phyloP scores from a whole-genome alignment of 1,284 basidiomycete species.

The Ustilago shanxiensis region DNA sequence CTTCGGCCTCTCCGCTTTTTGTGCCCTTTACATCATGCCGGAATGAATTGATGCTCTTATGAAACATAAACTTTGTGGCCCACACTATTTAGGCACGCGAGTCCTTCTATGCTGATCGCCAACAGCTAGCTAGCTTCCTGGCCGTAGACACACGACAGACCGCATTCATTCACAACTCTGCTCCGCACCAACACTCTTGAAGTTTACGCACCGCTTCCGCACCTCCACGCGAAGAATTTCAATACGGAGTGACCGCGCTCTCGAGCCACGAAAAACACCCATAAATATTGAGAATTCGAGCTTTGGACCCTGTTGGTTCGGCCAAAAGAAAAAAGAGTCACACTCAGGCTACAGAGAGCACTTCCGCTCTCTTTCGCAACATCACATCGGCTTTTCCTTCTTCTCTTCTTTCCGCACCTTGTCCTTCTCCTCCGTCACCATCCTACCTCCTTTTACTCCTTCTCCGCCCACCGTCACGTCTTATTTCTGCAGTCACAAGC shows the following conservation, averaged over 20 bases:
- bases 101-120: neutral
- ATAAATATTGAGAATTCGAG: constrained; percentile 7
- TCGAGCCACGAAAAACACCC: neutral
- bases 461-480: neutral
- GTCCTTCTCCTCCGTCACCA: constrained; percentile 6
- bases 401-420: constrained; percentile 3
- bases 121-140: neutral
- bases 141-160: constrained; percentile 20
- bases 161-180: constrained; percentile 5
- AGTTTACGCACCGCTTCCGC: no score
- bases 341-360: no score
- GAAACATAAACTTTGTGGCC: neutral
- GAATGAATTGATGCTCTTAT: neutral
- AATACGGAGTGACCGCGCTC: neutral
- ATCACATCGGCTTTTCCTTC: neutral
- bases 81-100: neutral
- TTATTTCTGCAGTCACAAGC: neutral
- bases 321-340: neutral
- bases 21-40: neutral
- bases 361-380: neutral
- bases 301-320: constrained; percentile 10
- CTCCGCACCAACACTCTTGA: no score
- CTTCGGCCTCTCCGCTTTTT: neutral
- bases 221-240: constrained; percentile 19
- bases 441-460: neutral